These are phyloP conservation scores for Colletotrichum sp. DNA, from an alignment of 2,329 filamentous ascomycete species.

Conservation along the genomic window DNA sequence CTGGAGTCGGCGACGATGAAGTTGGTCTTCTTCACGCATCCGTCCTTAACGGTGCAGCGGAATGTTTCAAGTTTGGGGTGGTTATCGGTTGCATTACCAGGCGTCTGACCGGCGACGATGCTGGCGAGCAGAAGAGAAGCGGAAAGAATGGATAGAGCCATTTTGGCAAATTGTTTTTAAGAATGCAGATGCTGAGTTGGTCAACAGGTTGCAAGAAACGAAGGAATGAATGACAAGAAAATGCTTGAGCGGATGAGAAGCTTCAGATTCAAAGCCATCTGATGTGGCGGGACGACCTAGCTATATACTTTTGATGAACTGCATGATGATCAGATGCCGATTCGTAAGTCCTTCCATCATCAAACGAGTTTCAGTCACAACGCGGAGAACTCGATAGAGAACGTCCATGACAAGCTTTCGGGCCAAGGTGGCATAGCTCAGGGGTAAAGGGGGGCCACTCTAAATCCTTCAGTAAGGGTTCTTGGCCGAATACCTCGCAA, in stretches of 20 bases:
- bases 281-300: background rate
- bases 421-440: background rate
- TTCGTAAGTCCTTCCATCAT: background rate
- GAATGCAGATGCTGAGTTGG: background rate
- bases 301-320: slow-evolving; percentile 18
- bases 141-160: slow-evolving; percentile 13
- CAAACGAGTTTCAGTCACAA: background rate
- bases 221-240: background rate
- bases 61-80: slow-evolving; percentile 56
- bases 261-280: background rate
- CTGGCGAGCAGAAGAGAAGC: slow-evolving; percentile 4
- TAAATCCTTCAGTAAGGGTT: background rate
- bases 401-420: background rate
- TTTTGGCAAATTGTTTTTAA: background rate
- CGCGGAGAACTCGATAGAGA: background rate
- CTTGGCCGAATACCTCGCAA: background rate
- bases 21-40: slow-evolving; percentile 51
- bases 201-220: background rate
- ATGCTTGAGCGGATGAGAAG: background rate
- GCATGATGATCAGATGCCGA: background rate
- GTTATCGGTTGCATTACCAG: slow-evolving; percentile 35
- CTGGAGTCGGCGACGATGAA: slow-evolving; percentile 57
- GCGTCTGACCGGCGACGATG: slow-evolving; percentile 10
- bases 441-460: background rate
- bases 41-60: slow-evolving; percentile 52